phyloP scores from a whole-genome alignment of 1,139 yeast genomes.

The Yamadazyma aaseri region DNA sequence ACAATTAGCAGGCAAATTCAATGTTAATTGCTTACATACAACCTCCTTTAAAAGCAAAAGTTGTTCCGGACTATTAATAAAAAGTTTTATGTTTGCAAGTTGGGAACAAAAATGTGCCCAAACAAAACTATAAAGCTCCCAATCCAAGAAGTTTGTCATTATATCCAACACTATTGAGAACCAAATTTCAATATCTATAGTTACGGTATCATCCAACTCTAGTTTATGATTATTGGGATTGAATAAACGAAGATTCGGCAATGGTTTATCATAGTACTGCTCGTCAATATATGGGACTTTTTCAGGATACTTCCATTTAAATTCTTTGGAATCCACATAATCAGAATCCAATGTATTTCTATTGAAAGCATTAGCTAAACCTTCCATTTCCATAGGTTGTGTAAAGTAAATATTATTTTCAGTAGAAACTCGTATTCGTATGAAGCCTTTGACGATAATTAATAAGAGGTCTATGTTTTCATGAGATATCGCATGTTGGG shows the following conservation, averaged over 20 bases:
- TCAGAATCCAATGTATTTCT: constrained; percentile 38
- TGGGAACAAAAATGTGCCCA: constrained; percentile 76
- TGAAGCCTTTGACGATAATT: constrained; percentile 51
- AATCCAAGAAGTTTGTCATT: constrained; percentile 55
- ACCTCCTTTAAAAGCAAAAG: constrained; percentile 47
- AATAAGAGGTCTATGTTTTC: constrained; percentile 38
- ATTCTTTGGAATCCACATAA: constrained; percentile 15
- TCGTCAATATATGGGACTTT: constrained; percentile 46
- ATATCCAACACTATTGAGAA: constrained; percentile 49
- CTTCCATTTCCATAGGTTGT: constrained; percentile 63
- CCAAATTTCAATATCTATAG: constrained; percentile 50
- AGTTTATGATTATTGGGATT: constrained; percentile 14
- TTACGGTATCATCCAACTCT: constrained; percentile 13
- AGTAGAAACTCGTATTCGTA: constrained; percentile 54
- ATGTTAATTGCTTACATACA: constrained; percentile 60
- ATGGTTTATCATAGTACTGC: constrained; percentile 36
- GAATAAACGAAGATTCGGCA: constrained; percentile 15
- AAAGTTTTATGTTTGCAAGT: constrained; percentile 59
- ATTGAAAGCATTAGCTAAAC: constrained; percentile 58
- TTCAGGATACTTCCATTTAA: constrained; percentile 66
- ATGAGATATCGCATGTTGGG: constrained; percentile 26
- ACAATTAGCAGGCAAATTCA: constrained; percentile 46
- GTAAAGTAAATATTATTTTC: constrained; percentile 49
- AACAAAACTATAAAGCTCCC: constrained; percentile 70
- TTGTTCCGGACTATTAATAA: constrained; percentile 42